Conservation (phyloP, 2,329 filamentous ascomycete genomes). For the Zelopaecilomyces penicillatus region DNA sequence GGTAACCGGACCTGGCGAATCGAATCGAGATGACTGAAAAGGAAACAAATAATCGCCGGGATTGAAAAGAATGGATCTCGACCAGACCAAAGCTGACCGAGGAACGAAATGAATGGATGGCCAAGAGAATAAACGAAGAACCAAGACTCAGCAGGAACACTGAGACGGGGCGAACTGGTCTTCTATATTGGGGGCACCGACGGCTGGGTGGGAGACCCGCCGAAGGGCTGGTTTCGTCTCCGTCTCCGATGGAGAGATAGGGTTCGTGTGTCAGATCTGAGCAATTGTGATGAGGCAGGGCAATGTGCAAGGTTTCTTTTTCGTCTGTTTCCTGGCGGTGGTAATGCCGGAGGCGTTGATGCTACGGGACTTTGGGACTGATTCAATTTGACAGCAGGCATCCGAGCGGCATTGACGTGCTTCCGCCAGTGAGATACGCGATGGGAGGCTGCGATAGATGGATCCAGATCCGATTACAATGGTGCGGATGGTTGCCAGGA, state of each 20-base stretch:
- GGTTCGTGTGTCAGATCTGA: constrained; percentile 12
- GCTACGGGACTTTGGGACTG: not conserved
- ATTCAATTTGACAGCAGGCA: constrained; percentile 42
- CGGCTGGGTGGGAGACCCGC: constrained; percentile 7
- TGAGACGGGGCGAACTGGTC: not conserved
- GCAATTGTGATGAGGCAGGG: constrained; percentile 6
- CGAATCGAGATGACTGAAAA: constrained; percentile 4
- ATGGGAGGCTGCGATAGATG: constrained; percentile 1
- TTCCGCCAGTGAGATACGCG: constrained; percentile 8
- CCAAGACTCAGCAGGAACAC: not conserved
- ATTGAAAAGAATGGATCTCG: constrained; percentile 1
- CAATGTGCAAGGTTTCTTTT: not conserved
- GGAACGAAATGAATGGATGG: constrained; percentile 4
- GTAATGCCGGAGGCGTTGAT: not conserved
- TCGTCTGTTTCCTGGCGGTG: not conserved
- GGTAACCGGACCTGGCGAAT: constrained; percentile 44
- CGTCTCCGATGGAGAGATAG: constrained; percentile 10
- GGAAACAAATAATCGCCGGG: constrained; percentile 16
- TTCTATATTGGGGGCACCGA: constrained; percentile 8
- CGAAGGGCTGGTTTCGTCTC: constrained; percentile 6
- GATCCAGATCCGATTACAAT: constrained; percentile 4
- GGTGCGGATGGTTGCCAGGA: not conserved
- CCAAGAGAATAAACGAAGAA: constrained; percentile 5
- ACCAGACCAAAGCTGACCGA: constrained; percentile 4
- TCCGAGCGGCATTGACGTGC: constrained; percentile 41